Base-by-base conservation (phyloP, 1,139 yeast species). In the Suhomyces yuchorum region DNA sequence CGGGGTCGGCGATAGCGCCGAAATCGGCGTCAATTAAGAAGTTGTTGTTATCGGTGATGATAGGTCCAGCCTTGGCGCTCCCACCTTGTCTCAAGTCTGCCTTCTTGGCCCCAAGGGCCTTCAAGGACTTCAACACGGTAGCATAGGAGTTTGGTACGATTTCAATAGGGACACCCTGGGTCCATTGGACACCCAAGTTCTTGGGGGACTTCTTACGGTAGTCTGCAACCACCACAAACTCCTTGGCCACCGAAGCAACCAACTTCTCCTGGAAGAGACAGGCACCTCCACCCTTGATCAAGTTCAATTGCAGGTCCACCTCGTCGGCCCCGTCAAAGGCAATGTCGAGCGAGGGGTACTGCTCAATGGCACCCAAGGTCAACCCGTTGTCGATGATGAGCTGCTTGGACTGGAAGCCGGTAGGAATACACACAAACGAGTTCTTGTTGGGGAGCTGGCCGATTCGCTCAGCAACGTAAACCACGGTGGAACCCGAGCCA, bases 311-410 rank as follows among this genome's bases (percentile, higher is more conserved):
- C 7, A 81, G 63, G 65, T 93, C 99, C 48, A 92, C 95, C 67
- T 95, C 99, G 68, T 95, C 99, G 8, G 99, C 99, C 38, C 99
- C 99, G 67, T 95, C 99, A 65, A 95, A 93, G 3, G 97, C 97
- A 58, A 93, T 83, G 63, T 93, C 99, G 38, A 95, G 72, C 28
- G 78, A 77, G 1, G 91, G 84, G 58, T 73, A 85, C 70, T 89
- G 92, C 62, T 93, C 98, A 55, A 93, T 82, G 6, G 87, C 73
- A 1, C 96, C 97, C 56, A 92, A 75, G 34, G 66, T 77, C 56
- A 95, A 77, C 0, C 96, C 96, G 58, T 91, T 92, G 48, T 82
- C 87, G 50, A 89, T 75, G 57, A 95, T 91, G 57, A 95, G 78
- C 60, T 85, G 90, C 60, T 87, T 87, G 43, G 96, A 87, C 70